Conservation (phyloP, 169 alveolate species). For the Babesia sp. region DNA sequence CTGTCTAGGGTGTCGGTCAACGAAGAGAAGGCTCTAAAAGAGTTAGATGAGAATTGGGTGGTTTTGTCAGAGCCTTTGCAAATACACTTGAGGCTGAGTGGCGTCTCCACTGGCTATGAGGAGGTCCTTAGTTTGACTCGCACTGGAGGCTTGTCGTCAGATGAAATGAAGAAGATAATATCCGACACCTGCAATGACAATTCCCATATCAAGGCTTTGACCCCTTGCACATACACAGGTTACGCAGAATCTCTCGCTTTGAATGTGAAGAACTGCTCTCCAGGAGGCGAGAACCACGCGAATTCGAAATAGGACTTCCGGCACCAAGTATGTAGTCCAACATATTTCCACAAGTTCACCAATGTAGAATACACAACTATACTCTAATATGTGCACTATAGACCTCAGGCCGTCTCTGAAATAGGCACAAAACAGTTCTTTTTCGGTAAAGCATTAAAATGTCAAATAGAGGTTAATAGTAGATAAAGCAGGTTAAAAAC, state of each 20-base stretch:
- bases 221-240: constrained; percentile 33
- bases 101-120: constrained; percentile 71
- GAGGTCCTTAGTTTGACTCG: constrained; percentile 68
- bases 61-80: constrained; percentile 93
- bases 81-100: constrained; percentile 84
- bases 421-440: no score
- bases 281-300: no score
- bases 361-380: no score
- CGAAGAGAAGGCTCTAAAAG: constrained; percentile 68
- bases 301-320: no score
- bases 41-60: constrained; percentile 89
- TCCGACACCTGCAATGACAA: constrained; percentile 30
- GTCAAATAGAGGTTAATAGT: no score
- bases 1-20: constrained; percentile 81
- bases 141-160: constrained; percentile 56
- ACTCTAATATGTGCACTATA: no score
- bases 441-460: no score
- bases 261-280: constrained; percentile 4
- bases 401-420: no score
- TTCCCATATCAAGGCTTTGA: constrained; percentile 23
- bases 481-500: no score
- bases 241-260: constrained; percentile 50
- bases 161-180: constrained; percentile 57
- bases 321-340: no score
- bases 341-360: no score